These are phyloP conservation scores for Fraxinus greggii DNA, from an alignment of 305 asterid species.

Conservation along the genomic window DNA sequence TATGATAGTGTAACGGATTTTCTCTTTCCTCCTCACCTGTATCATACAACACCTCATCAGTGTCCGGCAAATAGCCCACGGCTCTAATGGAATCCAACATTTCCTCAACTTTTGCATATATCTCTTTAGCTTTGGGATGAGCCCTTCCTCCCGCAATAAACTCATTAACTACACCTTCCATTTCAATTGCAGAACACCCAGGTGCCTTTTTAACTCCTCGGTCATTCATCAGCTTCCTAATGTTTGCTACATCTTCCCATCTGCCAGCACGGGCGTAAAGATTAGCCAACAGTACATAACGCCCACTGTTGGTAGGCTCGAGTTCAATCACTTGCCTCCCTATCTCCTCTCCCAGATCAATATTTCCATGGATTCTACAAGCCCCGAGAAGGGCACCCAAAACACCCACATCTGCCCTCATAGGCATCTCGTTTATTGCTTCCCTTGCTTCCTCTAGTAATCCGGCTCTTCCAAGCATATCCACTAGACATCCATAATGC, in stretches of 20 bases:
- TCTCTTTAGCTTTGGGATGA: slow-evolving; percentile 48
- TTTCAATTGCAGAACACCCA: slow-evolving; percentile 51
- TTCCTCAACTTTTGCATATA: slow-evolving; percentile 53
- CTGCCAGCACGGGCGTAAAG: slow-evolving; percentile 59
- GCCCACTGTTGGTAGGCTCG: slow-evolving; percentile 62
- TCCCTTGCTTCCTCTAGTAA: slow-evolving; percentile 47
- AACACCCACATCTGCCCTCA: slow-evolving; percentile 54
- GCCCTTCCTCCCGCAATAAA: slow-evolving; percentile 62
- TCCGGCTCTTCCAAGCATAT: slow-evolving; percentile 66
- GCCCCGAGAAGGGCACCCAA: slow-evolving; percentile 77
- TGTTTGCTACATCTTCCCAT: slow-evolving; percentile 54
- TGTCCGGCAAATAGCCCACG: slow-evolving; percentile 43
- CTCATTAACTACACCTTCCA: slow-evolving; percentile 46
- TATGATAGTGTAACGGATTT: slow-evolving; percentile 50
- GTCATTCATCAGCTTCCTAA: slow-evolving; percentile 65
- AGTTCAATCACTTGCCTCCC: slow-evolving; percentile 56
- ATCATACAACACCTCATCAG: slow-evolving; percentile 34
- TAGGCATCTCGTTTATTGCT: slow-evolving; percentile 50
- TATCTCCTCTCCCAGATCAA: slow-evolving; percentile 51
- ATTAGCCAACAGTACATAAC: slow-evolving; percentile 58
- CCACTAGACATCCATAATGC: slow-evolving; percentile 70
- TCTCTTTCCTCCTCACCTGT: slow-evolving; percentile 49
- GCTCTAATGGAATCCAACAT: slow-evolving; percentile 44
- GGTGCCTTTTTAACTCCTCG: slow-evolving; percentile 63
- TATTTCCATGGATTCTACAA: slow-evolving; percentile 53